phyloP scores from a whole-genome alignment of 352 stramenopile genomes.

The Phytophthora pinifolia region DNA sequence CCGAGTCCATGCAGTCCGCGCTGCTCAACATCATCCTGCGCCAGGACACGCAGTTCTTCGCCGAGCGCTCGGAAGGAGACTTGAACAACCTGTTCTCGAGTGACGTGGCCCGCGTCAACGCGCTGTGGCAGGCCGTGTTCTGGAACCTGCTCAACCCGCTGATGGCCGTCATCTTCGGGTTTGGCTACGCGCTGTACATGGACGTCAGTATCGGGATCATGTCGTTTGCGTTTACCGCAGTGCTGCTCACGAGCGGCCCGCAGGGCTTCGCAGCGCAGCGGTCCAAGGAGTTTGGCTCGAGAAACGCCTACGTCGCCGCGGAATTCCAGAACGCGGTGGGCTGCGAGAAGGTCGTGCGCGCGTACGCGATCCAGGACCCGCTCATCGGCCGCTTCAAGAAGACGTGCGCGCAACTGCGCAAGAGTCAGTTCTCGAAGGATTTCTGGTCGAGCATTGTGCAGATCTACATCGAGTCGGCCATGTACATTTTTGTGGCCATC shows the following conservation, averaged over 20 bases:
- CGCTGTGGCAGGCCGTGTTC: slow-evolving; percentile 86
- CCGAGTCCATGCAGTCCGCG: slow-evolving; percentile 69
- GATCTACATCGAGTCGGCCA: slow-evolving; percentile 90
- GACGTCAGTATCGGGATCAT: slow-evolving; percentile 82
- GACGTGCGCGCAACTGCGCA: slow-evolving; percentile 60
- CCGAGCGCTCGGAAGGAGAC: slow-evolving; percentile 82
- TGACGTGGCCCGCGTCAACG: slow-evolving; percentile 84
- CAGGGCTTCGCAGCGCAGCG: slow-evolving; percentile 82
- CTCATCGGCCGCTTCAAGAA: slow-evolving; percentile 74
- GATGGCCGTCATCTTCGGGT: slow-evolving; percentile 78
- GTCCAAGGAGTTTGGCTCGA: slow-evolving; percentile 85
- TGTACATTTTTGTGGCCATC: slow-evolving; percentile 90
- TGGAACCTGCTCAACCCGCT: slow-evolving; percentile 88
- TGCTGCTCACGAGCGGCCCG: slow-evolving; percentile 78
- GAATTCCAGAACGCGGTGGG: slow-evolving; percentile 87
- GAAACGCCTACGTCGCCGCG: slow-evolving; percentile 86
- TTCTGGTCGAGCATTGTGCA: slow-evolving; percentile 90
- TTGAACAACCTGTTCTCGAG: slow-evolving; percentile 90
- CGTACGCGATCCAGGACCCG: slow-evolving; percentile 82
- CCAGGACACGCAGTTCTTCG: slow-evolving; percentile 82
- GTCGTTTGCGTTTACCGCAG: slow-evolving; percentile 79
- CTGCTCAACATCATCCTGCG: slow-evolving; percentile 81
- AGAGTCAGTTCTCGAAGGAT: slow-evolving; percentile 88
- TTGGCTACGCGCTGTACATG: slow-evolving; percentile 84
- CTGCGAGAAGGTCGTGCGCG: slow-evolving; percentile 87